Percentiles rank a stretch among this genome's conserved stretches.
Evolutionary conservation across 495 filamentous ascomycete genomes (phyloP).

Genomic region (Corynascus novoguineensis): DNA sequence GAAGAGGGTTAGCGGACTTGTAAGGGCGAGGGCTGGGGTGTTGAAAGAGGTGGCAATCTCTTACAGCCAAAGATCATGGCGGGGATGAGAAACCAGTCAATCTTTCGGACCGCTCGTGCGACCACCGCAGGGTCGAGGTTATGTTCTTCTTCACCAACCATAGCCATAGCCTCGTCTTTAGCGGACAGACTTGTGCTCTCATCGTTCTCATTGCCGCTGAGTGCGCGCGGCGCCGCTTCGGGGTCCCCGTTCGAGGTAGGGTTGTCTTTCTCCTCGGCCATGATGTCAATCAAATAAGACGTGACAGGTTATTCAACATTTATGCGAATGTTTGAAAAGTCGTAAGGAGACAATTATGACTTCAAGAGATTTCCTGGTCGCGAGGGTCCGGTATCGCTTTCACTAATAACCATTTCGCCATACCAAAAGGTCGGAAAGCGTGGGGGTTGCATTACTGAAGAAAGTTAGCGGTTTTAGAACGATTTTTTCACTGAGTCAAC

Average conservation of each 20-base stretch:
- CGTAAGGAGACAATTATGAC: neutral
- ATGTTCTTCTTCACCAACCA: conserved; percentile 34
- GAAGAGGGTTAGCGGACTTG: neutral
- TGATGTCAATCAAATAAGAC: neutral
- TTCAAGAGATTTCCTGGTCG: neutral
- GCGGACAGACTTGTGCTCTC: neutral
- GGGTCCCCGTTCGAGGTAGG: neutral
- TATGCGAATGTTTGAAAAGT: neutral
- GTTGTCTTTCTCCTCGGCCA: neutral
- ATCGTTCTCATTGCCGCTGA: neutral
- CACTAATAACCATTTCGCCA: neutral
- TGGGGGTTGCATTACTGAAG: neutral
- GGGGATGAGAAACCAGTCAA: conserved; percentile 65
- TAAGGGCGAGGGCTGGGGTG: neutral
- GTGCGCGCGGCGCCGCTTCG: conserved; percentile 1
- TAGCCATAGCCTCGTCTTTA: conserved; percentile 34
- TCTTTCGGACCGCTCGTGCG: conserved; percentile 59
- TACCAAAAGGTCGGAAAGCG: too few relatives aligned
- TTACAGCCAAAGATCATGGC: conserved; percentile 59
- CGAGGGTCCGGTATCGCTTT: conserved; percentile 6
- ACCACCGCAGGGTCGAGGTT: conserved; percentile 48
- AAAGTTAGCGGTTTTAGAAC: neutral
- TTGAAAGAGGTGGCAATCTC: neutral
- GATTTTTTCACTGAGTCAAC: neutral
- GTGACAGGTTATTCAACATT: neutral